phyloP scores from a whole-genome alignment of 2,329 filamentous ascomycete species.

The Phaeophleospora eucalypticola region DNA sequence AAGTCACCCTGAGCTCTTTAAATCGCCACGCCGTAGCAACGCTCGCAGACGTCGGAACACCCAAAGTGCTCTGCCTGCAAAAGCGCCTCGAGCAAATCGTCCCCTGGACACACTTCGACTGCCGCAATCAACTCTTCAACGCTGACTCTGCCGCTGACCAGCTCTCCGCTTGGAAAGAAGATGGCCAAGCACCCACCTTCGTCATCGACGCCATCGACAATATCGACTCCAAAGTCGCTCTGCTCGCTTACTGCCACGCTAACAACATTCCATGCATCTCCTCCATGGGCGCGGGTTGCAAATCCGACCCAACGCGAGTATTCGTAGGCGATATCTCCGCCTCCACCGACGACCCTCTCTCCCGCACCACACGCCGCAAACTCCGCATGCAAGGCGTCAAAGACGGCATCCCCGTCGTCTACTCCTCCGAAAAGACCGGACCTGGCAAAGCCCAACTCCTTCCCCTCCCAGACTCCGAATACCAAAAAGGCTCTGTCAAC shows the following conservation, averaged over 20 bases:
- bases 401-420: constrained; percentile 85
- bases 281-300: constrained; percentile 94
- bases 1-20: constrained; percentile 88
- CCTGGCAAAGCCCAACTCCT: constrained; percentile 88
- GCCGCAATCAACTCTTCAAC: constrained; percentile 78
- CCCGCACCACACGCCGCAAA: constrained; percentile 73
- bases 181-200: constrained; percentile 66
- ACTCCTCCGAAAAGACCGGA: constrained; percentile 83
- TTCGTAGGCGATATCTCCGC: constrained; percentile 86
- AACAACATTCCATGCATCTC: constrained; percentile 79
- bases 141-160: constrained; percentile 61
- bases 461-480: constrained; percentile 83
- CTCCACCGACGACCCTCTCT: constrained; percentile 84
- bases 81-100: constrained; percentile 77
- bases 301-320: constrained; percentile 78
- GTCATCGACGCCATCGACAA: constrained; percentile 99
- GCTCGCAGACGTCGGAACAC: constrained; percentile 83
- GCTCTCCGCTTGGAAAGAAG: constrained; percentile 61
- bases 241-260: constrained; percentile 82
- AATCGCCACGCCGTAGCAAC: constrained; percentile 97
- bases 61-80: constrained; percentile 83
- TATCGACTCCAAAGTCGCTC: constrained; percentile 89
- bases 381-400: constrained; percentile 73
- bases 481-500: constrained; percentile 75
- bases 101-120: constrained; percentile 88